Evolutionary conservation across 176 grass and related monocot genomes (phyloP), one percentile per base, ranked within the genome.

Genomic region (Cenchrus americanus): DNA sequence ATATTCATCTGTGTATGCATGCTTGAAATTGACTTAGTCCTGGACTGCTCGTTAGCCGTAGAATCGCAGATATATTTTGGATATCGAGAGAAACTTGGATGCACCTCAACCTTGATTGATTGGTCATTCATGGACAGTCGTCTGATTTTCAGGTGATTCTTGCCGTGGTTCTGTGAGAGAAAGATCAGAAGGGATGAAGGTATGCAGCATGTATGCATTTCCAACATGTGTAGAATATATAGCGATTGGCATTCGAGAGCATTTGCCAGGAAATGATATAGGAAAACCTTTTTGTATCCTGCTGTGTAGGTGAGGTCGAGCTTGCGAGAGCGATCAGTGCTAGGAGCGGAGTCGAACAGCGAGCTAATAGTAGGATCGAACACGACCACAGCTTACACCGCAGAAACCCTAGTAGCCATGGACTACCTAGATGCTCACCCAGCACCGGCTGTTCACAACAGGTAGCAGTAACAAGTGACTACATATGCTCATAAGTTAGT

Each of bases 371-470:
- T 86, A 83, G 74, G 32, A 90, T 24, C 66, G 11, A 87, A 86
- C 51, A 12, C 0, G n/a, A 79, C 66, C 27, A n/a, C 84, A 2
- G 41, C 68, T 11, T 67, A 79, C 51, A 67, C 80, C 19, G 67
- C 30, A 17, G 88, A 78, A 87, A 47, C 66, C 61, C 84, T 90
- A 87, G 88, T 60, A 79, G 68, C 58, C 61, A 87, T 90, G 88
- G 88, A 90, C 80, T 90, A 87, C 68, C 84, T 76, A 83, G 80
- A 46, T 78, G 88, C 84, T 44, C 84, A 54, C n/a, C 66, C 75
- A 40, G 88, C 88, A 79, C 84, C 88, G 37, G 73, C 88, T 46
- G 74, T 83, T 68, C 83, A 83, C 62, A 90, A 90, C 66, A 90
- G 78, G 79, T 90, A 82, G 88, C 62, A 2, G 23, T 24, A n/a